These are phyloP conservation scores for Hygrophila difformis DNA, from an alignment of 257 asterid genomes.

Conservation along the genomic window DNA sequence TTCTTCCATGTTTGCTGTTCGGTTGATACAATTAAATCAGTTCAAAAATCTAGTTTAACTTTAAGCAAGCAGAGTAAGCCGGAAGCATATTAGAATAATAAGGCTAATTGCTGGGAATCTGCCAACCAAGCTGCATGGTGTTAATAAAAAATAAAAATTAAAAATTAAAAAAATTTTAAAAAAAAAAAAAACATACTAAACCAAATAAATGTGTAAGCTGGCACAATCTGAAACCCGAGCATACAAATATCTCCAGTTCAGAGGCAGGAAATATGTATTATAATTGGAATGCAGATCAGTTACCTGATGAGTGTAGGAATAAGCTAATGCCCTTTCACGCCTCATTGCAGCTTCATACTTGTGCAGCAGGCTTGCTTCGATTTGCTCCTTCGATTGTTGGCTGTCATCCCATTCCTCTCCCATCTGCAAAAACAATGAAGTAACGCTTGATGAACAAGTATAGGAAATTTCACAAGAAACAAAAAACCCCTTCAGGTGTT, in stretches of 20 bases:
- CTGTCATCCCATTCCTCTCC: conserved; percentile 94
- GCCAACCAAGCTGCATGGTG: neutral
- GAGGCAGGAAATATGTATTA: neutral
- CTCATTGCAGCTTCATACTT: conserved; percentile 83
- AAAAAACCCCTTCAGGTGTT: too few species aligned
- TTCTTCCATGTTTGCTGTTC: conserved; percentile 1
- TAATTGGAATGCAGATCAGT: neutral
- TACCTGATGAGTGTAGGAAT: conserved; percentile 96
- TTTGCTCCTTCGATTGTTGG: conserved; percentile 67
- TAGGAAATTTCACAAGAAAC: conserved; percentile 4
- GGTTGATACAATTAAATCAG: neutral
- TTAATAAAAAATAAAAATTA: too few species aligned
- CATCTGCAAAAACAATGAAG: conserved; percentile 38
- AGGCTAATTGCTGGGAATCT: neutral
- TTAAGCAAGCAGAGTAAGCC: neutral
- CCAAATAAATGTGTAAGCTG: neutral
- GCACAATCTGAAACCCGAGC: neutral
- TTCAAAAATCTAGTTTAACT: too few species aligned
- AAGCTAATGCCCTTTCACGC: conserved; percentile 94
- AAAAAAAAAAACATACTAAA: neutral
- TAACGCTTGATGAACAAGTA: conserved; percentile 12
- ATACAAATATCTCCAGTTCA: neutral
- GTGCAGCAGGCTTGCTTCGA: conserved; percentile 67
- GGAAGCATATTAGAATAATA: neutral
- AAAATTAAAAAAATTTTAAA: too few species aligned